These are phyloP conservation scores for Clonostachys rhizophaga DNA, from an alignment of 2,329 filamentous ascomycete species.

Conservation along the genomic window DNA sequence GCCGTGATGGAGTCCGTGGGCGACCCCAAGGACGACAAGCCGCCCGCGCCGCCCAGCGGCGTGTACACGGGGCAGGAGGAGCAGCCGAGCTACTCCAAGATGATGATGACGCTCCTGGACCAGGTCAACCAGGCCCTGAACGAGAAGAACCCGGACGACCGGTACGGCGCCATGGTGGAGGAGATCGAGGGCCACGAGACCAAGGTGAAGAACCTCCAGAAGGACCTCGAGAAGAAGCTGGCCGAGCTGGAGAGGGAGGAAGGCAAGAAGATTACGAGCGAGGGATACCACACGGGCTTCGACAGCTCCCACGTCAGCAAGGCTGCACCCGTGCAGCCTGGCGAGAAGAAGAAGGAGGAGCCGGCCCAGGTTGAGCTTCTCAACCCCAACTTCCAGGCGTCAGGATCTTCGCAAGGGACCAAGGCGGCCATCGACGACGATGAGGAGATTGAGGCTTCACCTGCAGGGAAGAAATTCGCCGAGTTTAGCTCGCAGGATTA, in stretches of 20 bases:
- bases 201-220: slow-evolving; percentile 76
- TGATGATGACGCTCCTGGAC: slow-evolving; percentile 96
- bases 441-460: slow-evolving; percentile 70
- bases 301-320: slow-evolving; percentile 80
- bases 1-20: slow-evolving; percentile 79
- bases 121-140: slow-evolving; percentile 84
- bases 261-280: slow-evolving; percentile 87
- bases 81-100: slow-evolving; percentile 85
- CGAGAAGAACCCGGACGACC: slow-evolving; percentile 64
- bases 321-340: slow-evolving; percentile 23
- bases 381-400: slow-evolving; percentile 53
- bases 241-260: slow-evolving; percentile 82
- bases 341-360: slow-evolving; percentile 37
- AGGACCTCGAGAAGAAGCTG: slow-evolving; percentile 68
- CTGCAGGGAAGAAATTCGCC: slow-evolving; percentile 75
- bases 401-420: neutral
- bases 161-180: slow-evolving; percentile 71
- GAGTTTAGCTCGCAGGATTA: slow-evolving; percentile 75
- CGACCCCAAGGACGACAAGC: slow-evolving; percentile 68
- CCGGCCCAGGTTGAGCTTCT: slow-evolving; percentile 62
- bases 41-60: slow-evolving; percentile 70
- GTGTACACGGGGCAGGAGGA: slow-evolving; percentile 71
- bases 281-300: slow-evolving; percentile 83
- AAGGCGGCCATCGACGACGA: slow-evolving; percentile 54
- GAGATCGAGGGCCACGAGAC: slow-evolving; percentile 73